Evolutionary conservation across 1,284 basidiomycete species (phyloP).

Genomic region (Somion occarium): DNA sequence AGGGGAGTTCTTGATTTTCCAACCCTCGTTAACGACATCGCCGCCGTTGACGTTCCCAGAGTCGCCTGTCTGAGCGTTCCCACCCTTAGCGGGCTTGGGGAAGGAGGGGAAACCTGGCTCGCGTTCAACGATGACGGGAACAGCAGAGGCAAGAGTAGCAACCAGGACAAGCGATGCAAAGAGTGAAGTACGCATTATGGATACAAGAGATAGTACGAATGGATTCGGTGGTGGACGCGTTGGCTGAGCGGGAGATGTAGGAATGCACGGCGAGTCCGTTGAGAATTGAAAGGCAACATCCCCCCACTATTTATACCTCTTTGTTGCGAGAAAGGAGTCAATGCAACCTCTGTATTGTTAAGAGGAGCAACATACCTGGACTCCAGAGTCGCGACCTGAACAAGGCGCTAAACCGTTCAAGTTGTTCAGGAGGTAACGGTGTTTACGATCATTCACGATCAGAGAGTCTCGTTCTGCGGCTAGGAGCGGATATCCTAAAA

Average conservation of each 20-base stretch:
- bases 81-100: conserved; percentile 1
- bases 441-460: too few relatives aligned
- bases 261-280: too few relatives aligned
- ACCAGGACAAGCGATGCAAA: neutral
- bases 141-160: conserved; percentile 8
- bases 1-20: neutral
- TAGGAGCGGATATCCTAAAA: too few relatives aligned
- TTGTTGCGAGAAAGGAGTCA: neutral
- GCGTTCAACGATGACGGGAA: neutral
- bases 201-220: too few relatives aligned
- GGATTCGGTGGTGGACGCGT: too few relatives aligned
- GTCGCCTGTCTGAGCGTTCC: conserved; percentile 2
- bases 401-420: too few relatives aligned
- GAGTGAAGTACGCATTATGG: conserved; percentile 4
- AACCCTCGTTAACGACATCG: conserved; percentile 3
- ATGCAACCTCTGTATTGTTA: neutral
- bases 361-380: too few relatives aligned
- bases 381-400: too few relatives aligned
- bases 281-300: too few relatives aligned
- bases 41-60: conserved; percentile 4
- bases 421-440: too few relatives aligned
- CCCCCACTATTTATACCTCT: neutral
- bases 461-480: too few relatives aligned
- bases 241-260: too few relatives aligned
- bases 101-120: neutral